These are phyloP conservation scores for Nigrospora oryzae DNA, from an alignment of 2,329 filamentous ascomycete species.

Conservation along the genomic window DNA sequence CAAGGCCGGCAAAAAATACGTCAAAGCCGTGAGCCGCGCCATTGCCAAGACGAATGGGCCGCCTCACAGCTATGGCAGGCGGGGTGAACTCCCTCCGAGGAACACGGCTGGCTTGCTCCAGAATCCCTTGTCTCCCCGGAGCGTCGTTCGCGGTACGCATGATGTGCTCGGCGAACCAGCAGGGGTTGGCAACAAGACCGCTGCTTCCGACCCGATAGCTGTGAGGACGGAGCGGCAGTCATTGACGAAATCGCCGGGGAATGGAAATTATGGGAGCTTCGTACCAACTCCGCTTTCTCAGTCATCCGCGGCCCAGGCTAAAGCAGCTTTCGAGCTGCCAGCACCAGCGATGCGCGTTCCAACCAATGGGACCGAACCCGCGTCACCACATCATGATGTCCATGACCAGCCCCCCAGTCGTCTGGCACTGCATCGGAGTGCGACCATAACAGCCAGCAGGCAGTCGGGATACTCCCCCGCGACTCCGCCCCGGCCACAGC, in stretches of 20 bases:
- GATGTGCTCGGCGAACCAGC: too few relatives aligned
- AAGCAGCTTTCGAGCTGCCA: constrained; percentile 40
- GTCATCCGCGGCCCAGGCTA: constrained; percentile 8
- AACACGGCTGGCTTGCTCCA: neutral
- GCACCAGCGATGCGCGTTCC: constrained; percentile 39
- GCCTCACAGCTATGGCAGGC: constrained; percentile 26
- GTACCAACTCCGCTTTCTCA: constrained; percentile 28
- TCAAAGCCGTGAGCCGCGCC: constrained; percentile 74
- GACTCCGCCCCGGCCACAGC: constrained; percentile 7
- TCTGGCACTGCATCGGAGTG: constrained; percentile 24
- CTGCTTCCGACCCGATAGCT: constrained; percentile 12
- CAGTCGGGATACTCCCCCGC: constrained; percentile 1
- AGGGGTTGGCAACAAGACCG: neutral
- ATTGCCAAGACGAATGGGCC: constrained; percentile 53
- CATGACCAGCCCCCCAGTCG: constrained; percentile 12
- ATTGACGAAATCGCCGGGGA: constrained; percentile 26
- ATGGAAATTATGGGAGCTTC: constrained; percentile 46
- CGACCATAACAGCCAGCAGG: constrained; percentile 17
- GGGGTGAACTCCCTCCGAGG: constrained; percentile 18
- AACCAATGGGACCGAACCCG: too few relatives aligned
- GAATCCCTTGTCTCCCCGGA: neutral
- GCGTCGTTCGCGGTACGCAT: neutral
- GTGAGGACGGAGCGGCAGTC: constrained; percentile 27
- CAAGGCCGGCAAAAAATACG: constrained; percentile 88
- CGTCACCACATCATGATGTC: neutral